Evolutionary conservation across 345 rosid genomes (phyloP).

Genomic region (Diplotaxis tenuifolia): DNA sequence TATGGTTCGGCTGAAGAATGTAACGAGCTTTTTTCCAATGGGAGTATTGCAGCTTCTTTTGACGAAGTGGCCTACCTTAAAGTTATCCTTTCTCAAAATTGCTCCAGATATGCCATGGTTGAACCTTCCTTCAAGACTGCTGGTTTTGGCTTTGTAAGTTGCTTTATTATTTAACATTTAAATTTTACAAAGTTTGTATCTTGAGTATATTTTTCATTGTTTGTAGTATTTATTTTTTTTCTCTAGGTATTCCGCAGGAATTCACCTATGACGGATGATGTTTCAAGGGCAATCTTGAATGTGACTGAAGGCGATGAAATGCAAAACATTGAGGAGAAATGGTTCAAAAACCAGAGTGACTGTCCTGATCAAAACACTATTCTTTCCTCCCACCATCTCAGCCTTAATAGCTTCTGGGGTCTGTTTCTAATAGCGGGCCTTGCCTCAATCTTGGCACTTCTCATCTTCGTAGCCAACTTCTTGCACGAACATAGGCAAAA

Average conservation of each 20-base stretch:
- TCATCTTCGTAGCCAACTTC: slow-evolving; percentile 17
- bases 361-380: slow-evolving; percentile 13
- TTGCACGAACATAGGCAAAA: slow-evolving; percentile 10
- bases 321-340: slow-evolving; percentile 21
- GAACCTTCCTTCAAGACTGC: slow-evolving; percentile 7
- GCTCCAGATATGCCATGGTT: slow-evolving; percentile 27
- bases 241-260: slow-evolving; percentile 12
- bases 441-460: too few species aligned
- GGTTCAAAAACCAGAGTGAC: background rate
- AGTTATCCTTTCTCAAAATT: slow-evolving; percentile 1
- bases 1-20: background rate
- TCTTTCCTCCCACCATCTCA: slow-evolving; percentile 33
- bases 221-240: background rate
- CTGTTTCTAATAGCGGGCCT: slow-evolving; percentile 46
- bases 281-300: slow-evolving; percentile 48
- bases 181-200: too few species aligned
- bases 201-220: background rate
- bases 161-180: too few species aligned
- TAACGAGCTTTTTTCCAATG: slow-evolving; percentile 21
- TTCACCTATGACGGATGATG: slow-evolving; percentile 38
- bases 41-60: slow-evolving; percentile 30
- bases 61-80: slow-evolving; percentile 41
- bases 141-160: too few species aligned
- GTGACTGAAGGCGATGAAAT: slow-evolving; percentile 38
- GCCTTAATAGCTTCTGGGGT: slow-evolving; percentile 41